Evolutionary conservation across 306 rosid species (phyloP).

Genomic region (Cercis canadensis): DNA sequence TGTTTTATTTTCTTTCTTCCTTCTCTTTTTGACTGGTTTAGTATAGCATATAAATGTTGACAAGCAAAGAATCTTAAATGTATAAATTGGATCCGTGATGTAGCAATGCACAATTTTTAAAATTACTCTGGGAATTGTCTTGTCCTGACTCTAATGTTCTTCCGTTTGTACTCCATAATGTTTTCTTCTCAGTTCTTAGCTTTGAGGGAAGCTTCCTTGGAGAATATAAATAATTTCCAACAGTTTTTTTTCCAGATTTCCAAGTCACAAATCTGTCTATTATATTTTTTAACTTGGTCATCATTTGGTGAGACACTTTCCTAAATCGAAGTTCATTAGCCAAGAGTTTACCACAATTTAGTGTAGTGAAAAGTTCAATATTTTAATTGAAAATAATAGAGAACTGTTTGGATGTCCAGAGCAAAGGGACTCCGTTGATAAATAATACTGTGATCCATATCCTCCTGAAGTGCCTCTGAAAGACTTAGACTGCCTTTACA

Average conservation of each 20-base stretch:
- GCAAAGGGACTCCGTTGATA: not conserved
- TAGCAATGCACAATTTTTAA: constrained; percentile 21
- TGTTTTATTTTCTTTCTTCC: constrained; percentile 34
- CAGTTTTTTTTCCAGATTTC: not conserved
- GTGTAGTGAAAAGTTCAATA: not conserved
- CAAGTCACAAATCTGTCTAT: not conserved
- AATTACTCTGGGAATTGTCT: constrained; percentile 18
- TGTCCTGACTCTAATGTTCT: constrained; percentile 14
- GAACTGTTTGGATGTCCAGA: not conserved
- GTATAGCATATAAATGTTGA: constrained; percentile 9
- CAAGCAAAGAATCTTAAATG: constrained; percentile 6
- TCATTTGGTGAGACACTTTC: constrained; percentile 3
- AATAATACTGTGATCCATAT: not conserved
- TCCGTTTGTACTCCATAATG: constrained; percentile 6
- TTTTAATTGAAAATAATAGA: not conserved
- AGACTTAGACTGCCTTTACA: not conserved
- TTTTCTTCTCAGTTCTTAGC: not conserved
- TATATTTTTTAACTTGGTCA: not conserved
- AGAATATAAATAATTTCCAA: constrained; percentile 26
- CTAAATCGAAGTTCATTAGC: not conserved
- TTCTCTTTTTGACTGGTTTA: constrained; percentile 28
- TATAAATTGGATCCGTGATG: constrained; percentile 3
- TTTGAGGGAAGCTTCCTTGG: constrained; percentile 25
- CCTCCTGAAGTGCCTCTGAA: not conserved
- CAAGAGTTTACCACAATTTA: not conserved